These are phyloP conservation scores for Fragaria ananassa DNA, from an alignment of 306 rosid genomes.

Conservation along the genomic window DNA sequence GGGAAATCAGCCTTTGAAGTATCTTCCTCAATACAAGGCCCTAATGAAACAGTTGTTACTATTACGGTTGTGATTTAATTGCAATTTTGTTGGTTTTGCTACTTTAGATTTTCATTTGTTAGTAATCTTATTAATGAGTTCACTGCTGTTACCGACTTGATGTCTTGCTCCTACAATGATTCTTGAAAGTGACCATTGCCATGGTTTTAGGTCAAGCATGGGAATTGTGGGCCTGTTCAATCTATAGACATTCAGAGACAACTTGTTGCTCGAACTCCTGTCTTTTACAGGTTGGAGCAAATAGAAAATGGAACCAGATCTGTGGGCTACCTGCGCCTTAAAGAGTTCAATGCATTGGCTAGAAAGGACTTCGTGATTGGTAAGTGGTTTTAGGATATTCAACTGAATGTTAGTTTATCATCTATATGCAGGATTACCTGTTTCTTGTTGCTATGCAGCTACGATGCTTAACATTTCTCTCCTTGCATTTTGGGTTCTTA, in stretches of 20 bases:
- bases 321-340: constrained; percentile 81
- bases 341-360: constrained; percentile 97
- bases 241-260: constrained; percentile 70
- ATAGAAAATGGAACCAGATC: constrained; percentile 51
- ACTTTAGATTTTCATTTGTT: constrained; percentile 7
- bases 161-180: constrained; percentile 23
- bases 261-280: constrained; percentile 88
- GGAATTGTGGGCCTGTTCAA: constrained; percentile 84
- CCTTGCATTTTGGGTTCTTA: not conserved
- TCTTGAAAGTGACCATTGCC: constrained; percentile 25
- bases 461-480: not conserved
- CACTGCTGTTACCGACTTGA: constrained; percentile 24
- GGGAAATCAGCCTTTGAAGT: constrained; percentile 94
- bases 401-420: not conserved
- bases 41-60: constrained; percentile 79
- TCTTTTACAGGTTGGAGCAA: constrained; percentile 80
- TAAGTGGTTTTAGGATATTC: constrained; percentile 30
- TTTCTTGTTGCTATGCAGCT: not conserved
- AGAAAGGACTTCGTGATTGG: constrained; percentile 86
- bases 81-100: not conserved
- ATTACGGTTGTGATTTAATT: constrained; percentile 67
- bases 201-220: constrained; percentile 76
- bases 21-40: constrained; percentile 83
- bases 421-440: not conserved
- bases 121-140: constrained; percentile 14